Evolutionary conservation across 1,284 basidiomycete species (phyloP).

Genomic region (Caloboletus firmus): DNA sequence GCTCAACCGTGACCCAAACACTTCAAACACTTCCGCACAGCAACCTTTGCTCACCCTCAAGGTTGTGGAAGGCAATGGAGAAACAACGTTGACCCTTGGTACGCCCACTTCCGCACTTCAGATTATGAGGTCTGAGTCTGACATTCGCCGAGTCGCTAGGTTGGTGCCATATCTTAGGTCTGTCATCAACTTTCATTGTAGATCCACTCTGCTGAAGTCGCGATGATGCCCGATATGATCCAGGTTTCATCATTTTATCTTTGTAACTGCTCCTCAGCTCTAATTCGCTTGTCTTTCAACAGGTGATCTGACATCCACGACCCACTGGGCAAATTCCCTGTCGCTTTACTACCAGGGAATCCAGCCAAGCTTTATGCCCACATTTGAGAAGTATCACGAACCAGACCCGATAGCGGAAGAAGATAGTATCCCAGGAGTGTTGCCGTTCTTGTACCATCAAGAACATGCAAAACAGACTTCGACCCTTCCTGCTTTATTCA

Average conservation of each 20-base stretch:
- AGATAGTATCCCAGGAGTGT: not conserved
- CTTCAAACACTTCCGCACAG: not conserved
- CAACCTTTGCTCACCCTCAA: constrained; percentile 5
- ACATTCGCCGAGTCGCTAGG: not conserved
- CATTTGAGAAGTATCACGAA: constrained; percentile 6
- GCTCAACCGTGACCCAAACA: not conserved
- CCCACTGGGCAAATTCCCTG: not conserved
- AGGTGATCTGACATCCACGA: constrained; percentile 6
- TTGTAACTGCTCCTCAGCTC: too few relatives aligned
- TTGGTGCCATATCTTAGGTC: constrained; percentile 8
- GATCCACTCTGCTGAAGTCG: not conserved
- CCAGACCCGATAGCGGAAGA: constrained; percentile 1
- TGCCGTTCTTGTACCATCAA: constrained; percentile 3
- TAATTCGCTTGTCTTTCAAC: not conserved
- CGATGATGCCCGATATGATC: not conserved
- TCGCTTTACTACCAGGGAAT: constrained; percentile 2
- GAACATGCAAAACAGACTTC: not conserved
- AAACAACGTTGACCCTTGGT: constrained; percentile 6
- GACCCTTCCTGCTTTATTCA: not conserved
- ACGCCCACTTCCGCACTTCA: not conserved
- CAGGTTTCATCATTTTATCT: too few relatives aligned
- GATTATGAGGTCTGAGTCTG: not conserved
- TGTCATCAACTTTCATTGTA: not conserved
- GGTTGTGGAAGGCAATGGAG: constrained; percentile 6
- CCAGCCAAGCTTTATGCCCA: constrained; percentile 1